Evolutionary conservation across 2,329 filamentous ascomycete genomes (phyloP), one percentile per base, ranked within the genome.

Genomic region (Colletotrichum spaethianum): DNA sequence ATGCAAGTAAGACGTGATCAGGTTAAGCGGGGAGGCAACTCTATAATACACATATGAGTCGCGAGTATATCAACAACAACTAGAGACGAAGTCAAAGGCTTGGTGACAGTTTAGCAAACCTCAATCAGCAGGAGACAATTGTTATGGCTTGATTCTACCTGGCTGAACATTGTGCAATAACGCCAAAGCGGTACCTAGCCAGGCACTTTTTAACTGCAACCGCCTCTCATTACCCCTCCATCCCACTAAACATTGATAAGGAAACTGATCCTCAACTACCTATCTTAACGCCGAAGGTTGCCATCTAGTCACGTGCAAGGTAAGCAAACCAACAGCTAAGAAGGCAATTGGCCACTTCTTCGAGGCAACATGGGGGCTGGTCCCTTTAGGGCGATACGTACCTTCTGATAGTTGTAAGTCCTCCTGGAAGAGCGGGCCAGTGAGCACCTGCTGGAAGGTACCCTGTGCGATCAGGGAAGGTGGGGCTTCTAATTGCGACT

Each of bases 1-100:
- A 63, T 50, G 44, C 60, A 50, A 20, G 46, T 50, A 52, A 63
- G 60, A 52, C 60, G 60, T 63, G 60, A 63, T 38, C 33, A 20
- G 44, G 28, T 31, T 40, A 52, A 63, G 60, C 46, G 33, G 60
- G 46, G 44, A 40, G 46, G 9, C 33, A 38, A 18, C 14, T n/a
- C 20, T 26, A 18, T 5, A 18, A 40, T 26, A 56, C n/a, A 26
- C 33, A 40, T 7, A 56, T 9, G 31, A 57, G 33, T 40, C 36
- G n/a, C 53, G 26, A 40, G 6, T 14, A 57, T 40, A 26, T 40
- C 53, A 57, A 40, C 53, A 12, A 40, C 20, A 38, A 7, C 36
- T n/a, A 4, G 6, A 16, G n/a, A 56, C 14, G 7, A 26, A 26
- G 18, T 16, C 20, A 12, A 56, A 23, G 20, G n/a, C 4, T 23